A percentile compares a stretch with the other conserved stretches of the same genome.
Conservation (phyloP, 2,329 filamentous ascomycete genomes). For the Onygenales sp. region DNA sequence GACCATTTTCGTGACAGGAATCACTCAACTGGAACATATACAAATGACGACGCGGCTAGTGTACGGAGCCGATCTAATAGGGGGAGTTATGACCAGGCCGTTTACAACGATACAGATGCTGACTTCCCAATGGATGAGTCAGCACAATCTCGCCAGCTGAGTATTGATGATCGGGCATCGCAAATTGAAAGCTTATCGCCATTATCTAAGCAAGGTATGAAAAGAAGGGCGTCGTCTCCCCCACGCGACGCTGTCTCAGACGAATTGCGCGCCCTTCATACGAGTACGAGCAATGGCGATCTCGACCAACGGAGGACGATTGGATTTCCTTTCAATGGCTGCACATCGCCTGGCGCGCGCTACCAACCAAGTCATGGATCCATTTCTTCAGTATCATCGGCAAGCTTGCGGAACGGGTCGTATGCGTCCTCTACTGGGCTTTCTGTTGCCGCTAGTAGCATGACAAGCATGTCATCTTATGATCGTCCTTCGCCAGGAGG, state of each 20-base stretch:
- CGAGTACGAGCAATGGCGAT: conserved; percentile 37
- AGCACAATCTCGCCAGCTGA: conserved; percentile 25
- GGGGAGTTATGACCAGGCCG: conserved; percentile 53
- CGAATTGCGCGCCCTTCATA: conserved; percentile 25
- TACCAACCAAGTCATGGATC: conserved; percentile 52
- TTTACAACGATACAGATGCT: conserved; percentile 41
- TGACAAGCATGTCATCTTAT: conserved; percentile 55
- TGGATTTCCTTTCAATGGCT: conserved; percentile 45
- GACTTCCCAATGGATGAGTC: conserved; percentile 32
- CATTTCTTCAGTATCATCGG: conserved; percentile 56
- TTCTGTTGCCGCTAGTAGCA: conserved; percentile 52
- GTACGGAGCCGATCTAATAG: conserved; percentile 45
- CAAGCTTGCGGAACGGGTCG: conserved; percentile 51
- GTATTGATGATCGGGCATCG: conserved; percentile 30
- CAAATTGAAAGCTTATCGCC: conserved; percentile 22
- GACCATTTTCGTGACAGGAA: conserved; percentile 27
- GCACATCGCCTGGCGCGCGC: conserved; percentile 44
- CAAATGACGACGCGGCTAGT: conserved; percentile 41
- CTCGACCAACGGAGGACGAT: conserved; percentile 45
- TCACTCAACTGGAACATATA: conserved; percentile 11
- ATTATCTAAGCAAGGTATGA: conserved; percentile 45
- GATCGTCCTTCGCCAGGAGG: conserved; percentile 53
- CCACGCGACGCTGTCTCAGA: conserved; percentile 43
- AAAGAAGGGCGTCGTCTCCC: conserved; percentile 56
- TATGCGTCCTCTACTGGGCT: conserved; percentile 52